Conservation (phyloP, 345 rosid genomes). For the Garcia nutans region DNA sequence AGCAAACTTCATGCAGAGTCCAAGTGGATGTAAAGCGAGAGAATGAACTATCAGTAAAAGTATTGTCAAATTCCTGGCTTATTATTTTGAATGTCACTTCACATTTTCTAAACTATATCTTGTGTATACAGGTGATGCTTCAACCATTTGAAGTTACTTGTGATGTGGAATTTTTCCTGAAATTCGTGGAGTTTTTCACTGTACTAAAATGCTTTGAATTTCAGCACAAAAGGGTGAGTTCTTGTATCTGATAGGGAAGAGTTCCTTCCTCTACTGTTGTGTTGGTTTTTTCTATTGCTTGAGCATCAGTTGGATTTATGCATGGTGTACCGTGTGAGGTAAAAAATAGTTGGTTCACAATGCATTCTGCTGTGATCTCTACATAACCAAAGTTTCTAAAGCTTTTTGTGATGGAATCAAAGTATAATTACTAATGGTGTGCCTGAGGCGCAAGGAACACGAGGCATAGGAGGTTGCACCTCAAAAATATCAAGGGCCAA, state of each 20-base stretch:
- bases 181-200: constrained; percentile 46
- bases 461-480: no score
- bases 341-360: neutral
- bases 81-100: constrained; percentile 1
- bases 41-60: constrained; percentile 59
- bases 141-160: constrained; percentile 61
- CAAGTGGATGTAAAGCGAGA: constrained; percentile 58
- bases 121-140: constrained; percentile 52
- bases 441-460: no score
- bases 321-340: neutral
- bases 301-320: constrained; percentile 11
- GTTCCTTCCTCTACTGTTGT: neutral
- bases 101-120: constrained; percentile 4
- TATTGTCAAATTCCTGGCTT: constrained; percentile 34
- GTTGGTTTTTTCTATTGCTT: neutral
- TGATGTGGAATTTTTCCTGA: constrained; percentile 46
- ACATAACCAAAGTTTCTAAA: neutral
- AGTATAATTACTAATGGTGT: no score
- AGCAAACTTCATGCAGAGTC: constrained; percentile 43
- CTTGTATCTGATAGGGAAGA: neutral
- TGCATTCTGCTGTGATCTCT: neutral
- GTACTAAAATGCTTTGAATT: constrained; percentile 52
- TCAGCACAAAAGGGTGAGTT: constrained; percentile 76
- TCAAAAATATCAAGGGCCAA: no score
- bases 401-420: no score